Evolutionary conservation across 164 flowering plant genomes (phyloP), one percentile per base, ranked within the genome.

Genomic region (Protea cynaroides): DNA sequence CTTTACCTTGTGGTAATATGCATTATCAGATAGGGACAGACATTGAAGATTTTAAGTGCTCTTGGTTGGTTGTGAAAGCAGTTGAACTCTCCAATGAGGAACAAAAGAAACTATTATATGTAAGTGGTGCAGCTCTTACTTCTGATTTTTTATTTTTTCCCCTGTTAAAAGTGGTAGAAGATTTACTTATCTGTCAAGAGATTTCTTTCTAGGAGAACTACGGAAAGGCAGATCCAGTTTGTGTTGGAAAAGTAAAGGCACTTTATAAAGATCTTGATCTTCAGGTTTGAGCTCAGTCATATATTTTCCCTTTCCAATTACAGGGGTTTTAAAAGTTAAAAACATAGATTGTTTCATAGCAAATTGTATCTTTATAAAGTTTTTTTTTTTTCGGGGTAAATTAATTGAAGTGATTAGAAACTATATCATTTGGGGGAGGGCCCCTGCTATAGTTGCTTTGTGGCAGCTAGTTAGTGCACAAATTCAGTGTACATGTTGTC

Each of bases 1-100:
- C 68, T 38, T 70, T 46, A 57, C 18, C 36, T n/a, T 68, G 40
- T 60, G 54, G 46, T 17, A 51, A 29, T 52, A 57, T 65, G n/a
- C 49, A 17, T 24, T 60, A 47, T 74, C 83, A 94, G 99, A 89
- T 91, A 67, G 99, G 99, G 64, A 94, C 97, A 10, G 99, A 91
- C 71, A 94, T 94, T 65, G 97, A 94, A 78, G 99, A 94, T 77
- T 94, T 82, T 64, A 91, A 94, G 79, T 94, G 97, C 79, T 94
- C 99, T 59, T 91, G 99, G 99, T 66, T 94, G 83, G 96, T 86
- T n/a, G 97, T 94, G 55, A 88, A 91, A 79, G 99, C 99, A 49
- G 70, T 94, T 61, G 96, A 89, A 69, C 78, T 58, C 17, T 81
- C 82, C 66, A 82, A 78, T 36, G 91, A 84, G 60, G 87, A 85